These are phyloP conservation scores for Chaetomium tenue DNA, from an alignment of 495 filamentous ascomycete species.

Conservation along the genomic window DNA sequence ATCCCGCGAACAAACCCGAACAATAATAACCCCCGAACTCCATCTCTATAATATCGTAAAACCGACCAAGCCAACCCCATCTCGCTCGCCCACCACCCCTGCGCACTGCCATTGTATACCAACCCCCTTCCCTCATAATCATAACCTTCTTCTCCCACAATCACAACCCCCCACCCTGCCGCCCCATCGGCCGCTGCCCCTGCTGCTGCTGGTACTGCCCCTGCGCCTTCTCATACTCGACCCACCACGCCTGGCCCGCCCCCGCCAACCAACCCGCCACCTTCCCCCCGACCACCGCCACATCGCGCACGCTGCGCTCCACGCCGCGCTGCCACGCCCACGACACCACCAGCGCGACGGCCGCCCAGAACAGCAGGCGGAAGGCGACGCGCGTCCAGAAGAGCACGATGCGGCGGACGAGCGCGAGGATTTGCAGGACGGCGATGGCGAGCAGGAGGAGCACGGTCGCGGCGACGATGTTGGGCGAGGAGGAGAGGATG, in stretches of 20 bases:
- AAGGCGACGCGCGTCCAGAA: conserved; percentile 68
- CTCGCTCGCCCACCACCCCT: background rate
- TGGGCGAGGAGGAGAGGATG: conserved; percentile 47
- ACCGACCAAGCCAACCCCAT: background rate
- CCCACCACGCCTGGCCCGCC: conserved; percentile 55
- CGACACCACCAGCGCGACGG: conserved; percentile 48
- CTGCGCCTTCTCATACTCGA: conserved; percentile 52
- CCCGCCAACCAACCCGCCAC: conserved; percentile 51
- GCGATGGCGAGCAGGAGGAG: conserved; percentile 55
- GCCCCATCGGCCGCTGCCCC: too few relatives aligned
- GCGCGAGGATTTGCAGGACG: conserved; percentile 64
- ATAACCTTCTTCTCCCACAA: too few relatives aligned
- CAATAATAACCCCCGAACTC: background rate
- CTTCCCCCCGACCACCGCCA: conserved; percentile 36
- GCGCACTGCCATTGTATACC: too few relatives aligned
- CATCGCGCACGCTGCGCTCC: conserved; percentile 59
- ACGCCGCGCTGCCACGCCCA: conserved; percentile 64
- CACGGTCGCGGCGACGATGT: conserved; percentile 59
- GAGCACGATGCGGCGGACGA: conserved; percentile 63
- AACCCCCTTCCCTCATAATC: too few relatives aligned
- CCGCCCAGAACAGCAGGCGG: conserved; percentile 58
- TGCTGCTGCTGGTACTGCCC: conserved; percentile 3
- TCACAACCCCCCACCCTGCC: background rate
- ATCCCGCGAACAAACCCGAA: background rate
- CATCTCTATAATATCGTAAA: background rate